These are phyloP conservation scores for Globisporangium cystogenes DNA, from an alignment of 352 stramenopile species.

Conservation along the genomic window DNA sequence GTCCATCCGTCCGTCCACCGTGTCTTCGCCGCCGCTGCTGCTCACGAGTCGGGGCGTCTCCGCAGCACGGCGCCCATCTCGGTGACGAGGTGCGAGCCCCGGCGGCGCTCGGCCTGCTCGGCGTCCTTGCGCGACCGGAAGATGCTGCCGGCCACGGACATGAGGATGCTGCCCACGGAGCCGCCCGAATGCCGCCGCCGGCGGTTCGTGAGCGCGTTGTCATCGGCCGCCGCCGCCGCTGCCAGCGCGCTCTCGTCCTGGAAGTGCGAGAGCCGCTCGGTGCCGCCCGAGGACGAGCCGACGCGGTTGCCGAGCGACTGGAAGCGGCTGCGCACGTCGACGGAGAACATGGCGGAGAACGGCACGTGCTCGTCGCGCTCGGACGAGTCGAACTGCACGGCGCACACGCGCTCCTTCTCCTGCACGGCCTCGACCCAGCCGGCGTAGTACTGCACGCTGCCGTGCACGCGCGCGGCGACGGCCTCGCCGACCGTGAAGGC, in stretches of 20 bases:
- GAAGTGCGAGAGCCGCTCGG: slow-evolving; percentile 10
- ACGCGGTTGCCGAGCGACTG: slow-evolving; percentile 28
- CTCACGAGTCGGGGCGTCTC: not conserved
- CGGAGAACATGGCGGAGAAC: slow-evolving; percentile 67
- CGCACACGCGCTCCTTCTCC: slow-evolving; percentile 53
- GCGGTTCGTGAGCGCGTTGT: not conserved
- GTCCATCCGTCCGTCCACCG: too few species aligned
- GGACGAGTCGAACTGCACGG: slow-evolving; percentile 67
- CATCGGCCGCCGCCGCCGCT: slow-evolving; percentile 5
- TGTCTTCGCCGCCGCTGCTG: too few species aligned
- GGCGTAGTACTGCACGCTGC: slow-evolving; percentile 52
- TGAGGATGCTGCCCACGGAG: slow-evolving; percentile 57
- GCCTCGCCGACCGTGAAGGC: slow-evolving; percentile 48
- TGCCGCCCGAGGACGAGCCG: slow-evolving; percentile 33
- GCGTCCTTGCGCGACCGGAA: slow-evolving; percentile 34
- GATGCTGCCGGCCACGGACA: slow-evolving; percentile 41
- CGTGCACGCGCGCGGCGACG: slow-evolving; percentile 55
- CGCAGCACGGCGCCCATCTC: slow-evolving; percentile 25
- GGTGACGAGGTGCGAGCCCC: slow-evolving; percentile 36
- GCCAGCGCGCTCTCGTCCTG: slow-evolving; percentile 10
- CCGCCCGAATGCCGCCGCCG: slow-evolving; percentile 36
- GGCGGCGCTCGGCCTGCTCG: slow-evolving; percentile 26
- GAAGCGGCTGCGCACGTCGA: slow-evolving; percentile 43
- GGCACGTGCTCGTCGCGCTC: slow-evolving; percentile 52
- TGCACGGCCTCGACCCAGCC: slow-evolving; percentile 47